Conservation (phyloP, 768 basidiomycete genomes). For the Boletus patriciae region DNA sequence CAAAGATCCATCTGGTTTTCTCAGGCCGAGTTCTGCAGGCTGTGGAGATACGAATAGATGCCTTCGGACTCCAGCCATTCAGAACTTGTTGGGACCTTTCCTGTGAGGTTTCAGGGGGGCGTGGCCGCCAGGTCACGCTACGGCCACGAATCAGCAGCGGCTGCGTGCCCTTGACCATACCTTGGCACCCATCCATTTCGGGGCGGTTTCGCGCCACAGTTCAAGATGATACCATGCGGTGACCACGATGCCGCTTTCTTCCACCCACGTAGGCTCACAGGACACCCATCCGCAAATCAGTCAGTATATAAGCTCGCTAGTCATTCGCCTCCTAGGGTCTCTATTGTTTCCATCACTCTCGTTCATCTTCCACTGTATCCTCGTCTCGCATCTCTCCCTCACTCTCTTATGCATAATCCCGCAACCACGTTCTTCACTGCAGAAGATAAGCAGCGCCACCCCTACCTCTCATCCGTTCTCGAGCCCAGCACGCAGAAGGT, state of each 20-base stretch:
- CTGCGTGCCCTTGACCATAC: slow-evolving; percentile 32
- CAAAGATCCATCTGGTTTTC: slow-evolving; percentile 26
- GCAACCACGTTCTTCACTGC: slow-evolving; percentile 35
- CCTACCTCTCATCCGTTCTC: slow-evolving; percentile 41
- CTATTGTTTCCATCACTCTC: slow-evolving; percentile 15
- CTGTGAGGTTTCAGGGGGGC: slow-evolving; percentile 21
- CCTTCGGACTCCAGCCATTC: slow-evolving; percentile 18
- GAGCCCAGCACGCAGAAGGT: slow-evolving; percentile 43
- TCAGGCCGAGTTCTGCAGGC: slow-evolving; percentile 21
- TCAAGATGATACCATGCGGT: slow-evolving; percentile 33
- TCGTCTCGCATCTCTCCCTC: neutral
- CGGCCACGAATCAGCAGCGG: slow-evolving; percentile 15
- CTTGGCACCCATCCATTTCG: slow-evolving; percentile 28
- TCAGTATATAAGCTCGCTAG: slow-evolving; percentile 33
- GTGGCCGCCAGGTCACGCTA: slow-evolving; percentile 16
- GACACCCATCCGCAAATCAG: slow-evolving; percentile 27
- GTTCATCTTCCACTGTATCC: slow-evolving; percentile 15
- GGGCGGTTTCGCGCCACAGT: slow-evolving; percentile 33
- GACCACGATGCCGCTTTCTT: slow-evolving; percentile 37
- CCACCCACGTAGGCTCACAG: slow-evolving; percentile 25
- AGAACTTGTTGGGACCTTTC: slow-evolving; percentile 16
- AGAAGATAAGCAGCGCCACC: slow-evolving; percentile 40
- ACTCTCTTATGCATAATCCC: slow-evolving; percentile 33
- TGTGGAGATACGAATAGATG: slow-evolving; percentile 29
- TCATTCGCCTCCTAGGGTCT: slow-evolving; percentile 15